Evolutionary conservation across 306 rosid species (phyloP).

Genomic region (Citrullus amarus): DNA sequence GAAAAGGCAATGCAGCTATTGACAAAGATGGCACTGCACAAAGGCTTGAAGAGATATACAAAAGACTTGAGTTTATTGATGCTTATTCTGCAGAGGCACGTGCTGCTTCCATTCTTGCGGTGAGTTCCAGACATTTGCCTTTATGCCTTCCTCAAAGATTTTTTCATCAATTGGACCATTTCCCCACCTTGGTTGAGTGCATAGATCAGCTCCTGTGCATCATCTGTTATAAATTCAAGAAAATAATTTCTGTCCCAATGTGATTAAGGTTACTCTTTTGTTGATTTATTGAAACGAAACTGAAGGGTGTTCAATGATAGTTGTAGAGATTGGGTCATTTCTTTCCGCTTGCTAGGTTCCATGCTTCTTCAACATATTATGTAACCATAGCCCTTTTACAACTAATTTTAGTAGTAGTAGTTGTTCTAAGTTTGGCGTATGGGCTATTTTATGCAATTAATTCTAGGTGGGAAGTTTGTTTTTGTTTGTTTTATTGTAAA

Average conservation of each 20-base stretch:
- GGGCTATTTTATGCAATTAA: neutral
- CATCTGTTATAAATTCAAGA: neutral
- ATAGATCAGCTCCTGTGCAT: neutral
- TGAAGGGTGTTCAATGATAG: neutral
- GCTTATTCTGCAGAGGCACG: constrained; percentile 93
- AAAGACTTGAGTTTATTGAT: constrained; percentile 84
- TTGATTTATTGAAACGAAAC: neutral
- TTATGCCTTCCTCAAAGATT: neutral
- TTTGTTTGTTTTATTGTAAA: too few species aligned
- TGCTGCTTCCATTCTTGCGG: constrained; percentile 95
- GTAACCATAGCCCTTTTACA: neutral
- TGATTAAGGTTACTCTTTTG: neutral
- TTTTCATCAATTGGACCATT: neutral
- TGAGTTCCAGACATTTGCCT: constrained; percentile 26
- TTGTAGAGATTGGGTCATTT: neutral
- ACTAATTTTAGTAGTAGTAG: neutral
- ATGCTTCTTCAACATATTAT: neutral
- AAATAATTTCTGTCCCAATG: neutral
- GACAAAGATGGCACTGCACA: constrained; percentile 47
- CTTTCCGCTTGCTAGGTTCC: neutral
- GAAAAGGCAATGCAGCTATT: constrained; percentile 27
- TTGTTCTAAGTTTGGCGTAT: neutral
- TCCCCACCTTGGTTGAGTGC: neutral
- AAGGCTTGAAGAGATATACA: constrained; percentile 83
- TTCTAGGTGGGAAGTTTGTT: neutral